Percentiles rank a stretch among this genome's conserved stretches.
phyloP scores from a whole-genome alignment of 2,329 filamentous ascomycete genomes.

The Fusarium burgessii region DNA sequence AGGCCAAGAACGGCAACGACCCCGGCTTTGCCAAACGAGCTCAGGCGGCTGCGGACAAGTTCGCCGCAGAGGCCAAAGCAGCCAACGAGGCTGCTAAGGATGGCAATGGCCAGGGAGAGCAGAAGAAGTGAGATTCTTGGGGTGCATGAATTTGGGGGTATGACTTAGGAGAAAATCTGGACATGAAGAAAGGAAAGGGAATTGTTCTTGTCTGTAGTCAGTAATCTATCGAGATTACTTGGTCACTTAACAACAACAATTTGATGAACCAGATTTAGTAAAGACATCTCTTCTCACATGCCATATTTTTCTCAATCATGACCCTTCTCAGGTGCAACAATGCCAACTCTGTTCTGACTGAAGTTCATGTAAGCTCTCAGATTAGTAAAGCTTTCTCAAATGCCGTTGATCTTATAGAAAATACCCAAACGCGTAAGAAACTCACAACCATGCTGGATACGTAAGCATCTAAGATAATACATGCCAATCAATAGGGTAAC shows the following conservation, averaged over 20 bases:
- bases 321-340: background rate
- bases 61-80: background rate
- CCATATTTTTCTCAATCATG: background rate
- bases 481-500: background rate
- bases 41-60: slow-evolving; percentile 7
- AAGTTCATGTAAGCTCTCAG: background rate
- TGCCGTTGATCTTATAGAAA: too few species aligned
- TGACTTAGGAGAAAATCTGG: background rate
- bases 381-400: background rate
- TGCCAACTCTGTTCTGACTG: background rate
- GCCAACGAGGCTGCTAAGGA: background rate
- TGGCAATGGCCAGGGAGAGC: background rate
- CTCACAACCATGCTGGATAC: background rate
- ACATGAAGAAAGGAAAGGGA: background rate
- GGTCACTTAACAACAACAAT: background rate
- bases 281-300: background rate
- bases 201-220: background rate
- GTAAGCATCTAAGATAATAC: background rate
- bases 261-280: slow-evolving; percentile 1
- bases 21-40: slow-evolving; percentile 10
- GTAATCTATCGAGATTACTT: background rate
- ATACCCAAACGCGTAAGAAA: too few species aligned
- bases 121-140: slow-evolving; percentile 18
- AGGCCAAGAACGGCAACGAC: slow-evolving; percentile 21
- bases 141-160: background rate